Conservation (phyloP, 2,329 filamentous ascomycete species). For the Trichophyton mentagrophytes region DNA sequence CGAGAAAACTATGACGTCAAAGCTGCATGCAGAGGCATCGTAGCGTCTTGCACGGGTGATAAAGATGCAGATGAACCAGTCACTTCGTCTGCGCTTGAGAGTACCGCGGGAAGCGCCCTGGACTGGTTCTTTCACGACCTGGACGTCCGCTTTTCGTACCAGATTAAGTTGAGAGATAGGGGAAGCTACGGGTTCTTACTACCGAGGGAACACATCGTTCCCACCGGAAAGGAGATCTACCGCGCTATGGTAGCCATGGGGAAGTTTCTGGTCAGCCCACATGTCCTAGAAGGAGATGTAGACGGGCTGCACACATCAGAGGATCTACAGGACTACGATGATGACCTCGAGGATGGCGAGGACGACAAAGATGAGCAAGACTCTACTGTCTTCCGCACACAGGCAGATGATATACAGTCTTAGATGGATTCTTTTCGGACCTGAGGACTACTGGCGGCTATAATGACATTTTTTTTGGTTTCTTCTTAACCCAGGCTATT, state of each 20-base stretch:
- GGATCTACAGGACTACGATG: background rate
- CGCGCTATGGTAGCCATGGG: conserved; percentile 74
- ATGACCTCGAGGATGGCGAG: background rate
- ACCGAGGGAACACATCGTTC: conserved; percentile 73
- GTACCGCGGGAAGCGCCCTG: conserved; percentile 69
- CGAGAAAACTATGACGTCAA: conserved; percentile 64
- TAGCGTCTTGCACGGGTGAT: conserved; percentile 22
- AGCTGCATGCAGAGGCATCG: conserved; percentile 70
- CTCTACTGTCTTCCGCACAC: background rate
- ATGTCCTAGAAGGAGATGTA: background rate
- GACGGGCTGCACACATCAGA: background rate
- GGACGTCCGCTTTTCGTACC: conserved; percentile 70
- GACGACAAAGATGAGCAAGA: background rate
- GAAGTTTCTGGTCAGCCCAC: conserved; percentile 41
- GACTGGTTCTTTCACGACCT: conserved; percentile 95
- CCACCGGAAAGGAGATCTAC: conserved; percentile 77
- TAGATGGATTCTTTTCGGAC: background rate
- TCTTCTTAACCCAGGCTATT: background rate
- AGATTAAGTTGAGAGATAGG: conserved; percentile 83
- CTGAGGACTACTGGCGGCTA: background rate
- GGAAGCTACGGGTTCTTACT: conserved; percentile 90
- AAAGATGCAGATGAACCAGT: conserved; percentile 16
- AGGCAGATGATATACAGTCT: background rate
- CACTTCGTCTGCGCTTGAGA: conserved; percentile 45
- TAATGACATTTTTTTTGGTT: background rate